A percentile compares a stretch with the other conserved stretches of the same genome.
Evolutionary conservation across 2,329 filamentous ascomycete genomes (phyloP).

Genomic region (Tolypocladium tundrense): DNA sequence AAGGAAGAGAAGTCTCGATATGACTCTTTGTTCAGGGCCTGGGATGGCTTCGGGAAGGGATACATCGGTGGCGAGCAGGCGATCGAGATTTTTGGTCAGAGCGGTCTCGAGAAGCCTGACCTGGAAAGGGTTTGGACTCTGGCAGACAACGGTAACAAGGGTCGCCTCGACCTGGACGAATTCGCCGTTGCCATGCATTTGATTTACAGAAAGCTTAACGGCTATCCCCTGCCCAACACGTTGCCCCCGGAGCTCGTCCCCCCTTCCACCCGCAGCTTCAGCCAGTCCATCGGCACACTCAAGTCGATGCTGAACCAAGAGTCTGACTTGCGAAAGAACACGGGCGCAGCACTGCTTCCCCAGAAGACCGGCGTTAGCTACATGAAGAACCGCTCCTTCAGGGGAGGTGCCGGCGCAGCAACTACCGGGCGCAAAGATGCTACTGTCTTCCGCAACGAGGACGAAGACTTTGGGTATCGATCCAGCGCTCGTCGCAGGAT

Average conservation of each 20-base stretch:
- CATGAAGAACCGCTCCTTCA: conserved; percentile 90
- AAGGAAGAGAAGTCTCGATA: conserved; percentile 98
- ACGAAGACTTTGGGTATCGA: conserved; percentile 83
- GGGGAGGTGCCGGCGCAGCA: conserved; percentile 47
- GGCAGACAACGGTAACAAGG: conserved; percentile 87
- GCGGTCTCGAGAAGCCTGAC: conserved; percentile 81
- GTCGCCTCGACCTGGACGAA: conserved; percentile 88
- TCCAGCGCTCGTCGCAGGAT: conserved; percentile 86
- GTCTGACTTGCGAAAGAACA: conserved; percentile 79
- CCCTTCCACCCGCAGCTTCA: conserved; percentile 87
- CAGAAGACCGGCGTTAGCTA: conserved; percentile 98
- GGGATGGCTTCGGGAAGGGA: conserved; percentile 90
- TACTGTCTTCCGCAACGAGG: conserved; percentile 94
- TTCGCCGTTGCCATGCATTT: conserved; percentile 98
- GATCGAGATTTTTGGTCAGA: conserved; percentile 95
- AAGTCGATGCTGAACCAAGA: conserved; percentile 84
- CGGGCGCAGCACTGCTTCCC: conserved; percentile 80
- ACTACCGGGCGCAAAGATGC: conserved; percentile 73
- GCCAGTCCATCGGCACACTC: conserved; percentile 83
- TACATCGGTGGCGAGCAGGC: conserved; percentile 87
- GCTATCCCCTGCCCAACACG: conserved; percentile 80
- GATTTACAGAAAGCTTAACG: conserved; percentile 94
- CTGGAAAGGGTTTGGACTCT: conserved; percentile 92
- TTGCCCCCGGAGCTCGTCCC: conserved; percentile 88
- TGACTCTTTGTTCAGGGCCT: conserved; percentile 86